Base-by-base conservation (phyloP, 306 rosid genomes). In the Dryas alaskensis region DNA sequence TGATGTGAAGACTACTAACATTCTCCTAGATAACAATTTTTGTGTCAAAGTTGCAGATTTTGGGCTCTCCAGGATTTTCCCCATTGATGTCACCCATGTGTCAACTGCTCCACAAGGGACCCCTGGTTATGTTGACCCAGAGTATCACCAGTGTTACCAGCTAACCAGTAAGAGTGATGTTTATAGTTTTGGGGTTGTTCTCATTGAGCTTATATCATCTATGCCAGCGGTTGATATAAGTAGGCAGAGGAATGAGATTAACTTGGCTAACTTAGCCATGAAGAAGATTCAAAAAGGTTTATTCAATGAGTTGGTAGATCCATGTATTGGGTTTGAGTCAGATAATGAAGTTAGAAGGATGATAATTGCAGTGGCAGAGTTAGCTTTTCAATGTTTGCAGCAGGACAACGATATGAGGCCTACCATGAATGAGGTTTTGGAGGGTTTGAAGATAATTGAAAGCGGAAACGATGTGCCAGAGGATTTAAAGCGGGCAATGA, bases 51-150 rank as follows among this genome's bases (percentile, higher is more conserved):
- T 90, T 47, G 96, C 95, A 67, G 98, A 92, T 50, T 92, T 90
- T 58, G 98, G 98, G 45, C 86, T 92, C 17, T 90, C 96, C 7
- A 67, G 94, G 68, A 52, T 87, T 58, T 80, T 88, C 73, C 94
- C 98, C 2, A 49, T 42, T 8, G 76, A 88, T 63, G 89, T 70
- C 10, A 81, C 83, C n/a, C 96, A 92, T 76, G 87, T 88, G 62
- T 90, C 96, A 57, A 90, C 94, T 10, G 81, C 88, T 66, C 96
- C 98, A 57, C 96, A 88, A 60, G 98, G 98, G 42, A 87, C 88
- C 6, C 98, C 91, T 1, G 94, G 96, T 1, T 88, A 90, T 48
- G 84, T 90, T 19, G 96, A 92, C 48, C 96, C 96, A 9, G 91
- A 90, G 71, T 85, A 92, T 69, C 85, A 85, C 73, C 89, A 87